A percentile compares a stretch with the other conserved stretches of the same genome.
phyloP scores from a whole-genome alignment of 1,139 yeast genomes.

The Yamadazyma triangularis region DNA sequence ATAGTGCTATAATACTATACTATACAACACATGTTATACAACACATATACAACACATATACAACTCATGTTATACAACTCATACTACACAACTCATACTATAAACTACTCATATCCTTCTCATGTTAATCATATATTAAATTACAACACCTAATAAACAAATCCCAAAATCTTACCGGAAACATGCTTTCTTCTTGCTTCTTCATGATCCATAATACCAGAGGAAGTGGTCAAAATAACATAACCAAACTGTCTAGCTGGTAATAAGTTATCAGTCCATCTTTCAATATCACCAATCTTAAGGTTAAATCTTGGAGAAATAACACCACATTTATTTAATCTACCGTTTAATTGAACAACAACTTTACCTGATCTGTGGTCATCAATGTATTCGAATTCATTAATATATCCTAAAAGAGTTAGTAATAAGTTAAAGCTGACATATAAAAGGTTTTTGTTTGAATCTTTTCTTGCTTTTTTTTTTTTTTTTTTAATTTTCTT shows the following conservation, averaged over 20 bases:
- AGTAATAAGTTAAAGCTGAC: slow-evolving; percentile 8
- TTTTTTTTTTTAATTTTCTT: too few species aligned
- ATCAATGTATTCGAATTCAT: slow-evolving; percentile 97
- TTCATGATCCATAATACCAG: slow-evolving; percentile 99
- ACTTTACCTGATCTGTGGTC: slow-evolving; percentile 99
- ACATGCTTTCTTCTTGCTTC: slow-evolving; percentile 99
- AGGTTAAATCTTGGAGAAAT: slow-evolving; percentile 98
- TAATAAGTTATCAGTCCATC: slow-evolving; percentile 95
- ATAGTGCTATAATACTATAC: too few species aligned
- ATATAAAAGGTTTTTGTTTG: too few species aligned
- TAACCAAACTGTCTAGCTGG: slow-evolving; percentile 99
- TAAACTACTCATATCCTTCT: too few species aligned
- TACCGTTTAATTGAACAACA: slow-evolving; percentile 94
- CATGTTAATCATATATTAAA: too few species aligned
- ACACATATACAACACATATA: too few species aligned
- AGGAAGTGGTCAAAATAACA: slow-evolving; percentile 96
- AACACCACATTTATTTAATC: slow-evolving; percentile 98
- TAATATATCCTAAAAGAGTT: slow-evolving; percentile 66
- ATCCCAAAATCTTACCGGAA: slow-evolving; percentile 96
- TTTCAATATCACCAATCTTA: slow-evolving; percentile 88
- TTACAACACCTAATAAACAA: slow-evolving; percentile 83
- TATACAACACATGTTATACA: too few species aligned
- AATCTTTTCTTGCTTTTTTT: too few species aligned
- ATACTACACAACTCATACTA: too few species aligned
- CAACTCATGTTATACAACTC: too few species aligned